phyloP scores from a whole-genome alignment of 1,139 yeast species.

The Geotrichum restrictum region DNA sequence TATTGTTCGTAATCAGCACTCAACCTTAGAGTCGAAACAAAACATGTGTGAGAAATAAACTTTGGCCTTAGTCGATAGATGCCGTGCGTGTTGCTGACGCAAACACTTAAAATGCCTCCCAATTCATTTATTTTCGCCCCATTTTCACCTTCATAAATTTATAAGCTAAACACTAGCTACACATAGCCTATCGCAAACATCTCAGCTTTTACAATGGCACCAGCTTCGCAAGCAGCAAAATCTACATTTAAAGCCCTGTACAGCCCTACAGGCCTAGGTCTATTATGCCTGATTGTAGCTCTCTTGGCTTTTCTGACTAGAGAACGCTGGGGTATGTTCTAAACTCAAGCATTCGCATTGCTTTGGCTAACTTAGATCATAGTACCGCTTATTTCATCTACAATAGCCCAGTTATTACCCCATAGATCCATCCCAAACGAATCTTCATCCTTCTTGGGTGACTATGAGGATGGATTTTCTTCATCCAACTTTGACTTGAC shows the following conservation, averaged over 20 bases:
- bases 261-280: not conserved
- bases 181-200: no score
- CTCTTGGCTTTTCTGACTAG: not conserved
- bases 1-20: no score
- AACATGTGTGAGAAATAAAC: no score
- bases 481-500: conserved; percentile 54
- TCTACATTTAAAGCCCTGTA: not conserved
- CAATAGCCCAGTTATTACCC: not conserved
- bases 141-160: no score
- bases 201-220: conserved; percentile 4
- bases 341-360: not conserved
- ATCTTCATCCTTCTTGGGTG: conserved; percentile 37
- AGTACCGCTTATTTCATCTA: not conserved
- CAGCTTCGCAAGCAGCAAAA: not conserved
- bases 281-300: not conserved
- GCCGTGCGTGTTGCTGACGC: no score
- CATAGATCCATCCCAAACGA: not conserved
- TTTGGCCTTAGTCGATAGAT: no score
- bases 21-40: no score
- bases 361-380: not conserved
- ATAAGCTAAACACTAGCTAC: no score
- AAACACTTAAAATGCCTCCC: no score
- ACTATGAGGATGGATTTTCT: conserved; percentile 61
- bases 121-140: no score
- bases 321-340: conserved; percentile 4